Evolutionary conservation across 768 basidiomycete species (phyloP).

Genomic region (Termitomyces sp.): DNA sequence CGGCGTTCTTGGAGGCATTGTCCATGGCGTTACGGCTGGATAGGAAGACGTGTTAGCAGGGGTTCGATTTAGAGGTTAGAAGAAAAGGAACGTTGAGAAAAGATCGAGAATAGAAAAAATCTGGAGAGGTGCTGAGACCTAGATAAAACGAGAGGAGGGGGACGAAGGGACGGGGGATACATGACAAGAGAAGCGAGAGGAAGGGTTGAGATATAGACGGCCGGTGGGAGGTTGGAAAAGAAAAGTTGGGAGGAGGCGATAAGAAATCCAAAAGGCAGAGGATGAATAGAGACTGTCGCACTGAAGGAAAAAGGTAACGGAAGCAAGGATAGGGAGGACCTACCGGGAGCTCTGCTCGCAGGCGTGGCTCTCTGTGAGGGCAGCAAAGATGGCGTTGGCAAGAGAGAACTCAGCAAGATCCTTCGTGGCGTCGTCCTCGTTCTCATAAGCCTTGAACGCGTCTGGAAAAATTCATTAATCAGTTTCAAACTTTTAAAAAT

Average conservation of each 20-base stretch:
- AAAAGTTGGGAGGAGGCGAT: too few relatives aligned
- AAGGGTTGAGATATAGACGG: not conserved
- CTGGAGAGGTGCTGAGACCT: not conserved
- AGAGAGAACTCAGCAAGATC: slow-evolving; percentile 94
- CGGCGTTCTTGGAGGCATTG: slow-evolving; percentile 98
- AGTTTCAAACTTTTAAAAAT: too few relatives aligned
- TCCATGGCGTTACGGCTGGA: slow-evolving; percentile 96
- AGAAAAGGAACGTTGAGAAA: not conserved
- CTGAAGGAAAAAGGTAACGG: not conserved
- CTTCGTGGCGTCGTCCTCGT: slow-evolving; percentile 93
- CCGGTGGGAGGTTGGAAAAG: too few relatives aligned
- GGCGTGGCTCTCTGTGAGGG: slow-evolving; percentile 92
- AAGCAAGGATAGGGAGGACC: slow-evolving; percentile 9
- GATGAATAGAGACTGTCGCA: not conserved
- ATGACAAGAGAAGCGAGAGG: not conserved
- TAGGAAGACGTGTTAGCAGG: not conserved
- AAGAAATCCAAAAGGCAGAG: not conserved
- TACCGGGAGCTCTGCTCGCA: slow-evolving; percentile 92
- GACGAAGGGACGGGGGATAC: too few relatives aligned
- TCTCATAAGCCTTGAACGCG: slow-evolving; percentile 93
- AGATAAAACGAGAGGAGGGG: not conserved
- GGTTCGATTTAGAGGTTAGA: not conserved
- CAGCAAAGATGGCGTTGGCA: slow-evolving; percentile 94
- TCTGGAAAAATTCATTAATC: slow-evolving; percentile 34
- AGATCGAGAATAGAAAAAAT: too few relatives aligned